Evolutionary conservation across 352 stramenopile genomes (phyloP).

Genomic region (Globisporangium rhizosaccharum): DNA sequence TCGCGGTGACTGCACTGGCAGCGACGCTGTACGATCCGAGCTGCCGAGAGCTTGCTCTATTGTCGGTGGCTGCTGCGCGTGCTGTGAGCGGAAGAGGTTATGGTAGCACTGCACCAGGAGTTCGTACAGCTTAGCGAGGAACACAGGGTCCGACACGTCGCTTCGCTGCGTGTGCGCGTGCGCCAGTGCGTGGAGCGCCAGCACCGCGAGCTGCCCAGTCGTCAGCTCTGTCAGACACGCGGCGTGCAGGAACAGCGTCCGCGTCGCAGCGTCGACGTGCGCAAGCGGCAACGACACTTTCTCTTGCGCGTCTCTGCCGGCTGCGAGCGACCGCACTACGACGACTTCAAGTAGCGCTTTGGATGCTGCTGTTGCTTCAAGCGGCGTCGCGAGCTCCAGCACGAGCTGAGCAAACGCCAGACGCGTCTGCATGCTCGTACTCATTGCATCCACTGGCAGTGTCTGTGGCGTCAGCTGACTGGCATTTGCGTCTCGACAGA

Average conservation of each 20-base stretch:
- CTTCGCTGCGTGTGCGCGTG: constrained; percentile 20
- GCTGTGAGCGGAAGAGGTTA: constrained; percentile 34
- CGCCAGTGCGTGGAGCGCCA: constrained; percentile 49
- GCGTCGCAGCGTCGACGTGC: constrained; percentile 15
- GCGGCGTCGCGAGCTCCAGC: constrained; percentile 16
- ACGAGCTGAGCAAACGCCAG: constrained; percentile 27
- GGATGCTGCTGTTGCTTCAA: too few relatives aligned
- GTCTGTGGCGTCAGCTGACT: neutral
- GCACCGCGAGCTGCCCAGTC: constrained; percentile 43
- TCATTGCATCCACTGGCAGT: constrained; percentile 14
- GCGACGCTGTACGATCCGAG: neutral
- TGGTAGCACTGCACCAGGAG: constrained; percentile 62
- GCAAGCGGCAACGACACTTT: neutral
- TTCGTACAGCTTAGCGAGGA: constrained; percentile 42
- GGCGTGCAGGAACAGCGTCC: constrained; percentile 28
- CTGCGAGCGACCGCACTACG: constrained; percentile 8
- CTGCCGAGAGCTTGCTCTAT: neutral
- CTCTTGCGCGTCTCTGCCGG: neutral
- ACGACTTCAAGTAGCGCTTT: constrained; percentile 6
- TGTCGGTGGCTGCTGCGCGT: constrained; percentile 2
- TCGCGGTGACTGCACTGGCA: neutral
- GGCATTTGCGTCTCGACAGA: neutral
- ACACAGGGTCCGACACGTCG: constrained; percentile 44
- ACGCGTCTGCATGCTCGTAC: constrained; percentile 24
- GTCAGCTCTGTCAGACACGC: constrained; percentile 32